Evolutionary conservation across 345 rosid species (phyloP).

Genomic region (Corchorus capsularis): DNA sequence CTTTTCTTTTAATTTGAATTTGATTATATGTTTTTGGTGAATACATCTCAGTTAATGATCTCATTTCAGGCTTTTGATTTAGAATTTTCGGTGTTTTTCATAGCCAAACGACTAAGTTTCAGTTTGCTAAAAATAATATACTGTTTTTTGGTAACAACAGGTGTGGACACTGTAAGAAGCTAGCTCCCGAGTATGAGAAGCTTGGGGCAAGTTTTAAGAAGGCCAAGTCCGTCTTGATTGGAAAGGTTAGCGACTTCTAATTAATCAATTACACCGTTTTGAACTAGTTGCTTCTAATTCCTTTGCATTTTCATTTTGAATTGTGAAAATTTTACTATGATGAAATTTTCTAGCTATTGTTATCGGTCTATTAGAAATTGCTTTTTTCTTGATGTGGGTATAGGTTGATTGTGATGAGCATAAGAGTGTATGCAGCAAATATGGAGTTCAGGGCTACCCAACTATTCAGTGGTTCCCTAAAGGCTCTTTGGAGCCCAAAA

Average conservation of each 20-base stretch:
- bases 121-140: neutral
- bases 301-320: neutral
- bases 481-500: constrained; percentile 91
- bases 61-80: neutral
- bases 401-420: constrained; percentile 99
- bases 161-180: constrained; percentile 99
- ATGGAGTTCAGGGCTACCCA: constrained; percentile 96
- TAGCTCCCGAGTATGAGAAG: constrained; percentile 94
- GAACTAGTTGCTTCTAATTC: neutral
- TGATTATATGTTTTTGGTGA: too few species aligned
- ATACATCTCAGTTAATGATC: neutral
- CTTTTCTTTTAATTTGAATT: neutral
- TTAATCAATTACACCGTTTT: neutral
- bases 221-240: constrained; percentile 83
- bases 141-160: constrained; percentile 33
- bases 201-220: constrained; percentile 91
- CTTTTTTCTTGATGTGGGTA: constrained; percentile 31
- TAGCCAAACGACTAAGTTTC: neutral
- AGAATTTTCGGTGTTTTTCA: neutral
- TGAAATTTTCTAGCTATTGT: neutral
- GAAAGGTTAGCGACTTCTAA: constrained; percentile 58
- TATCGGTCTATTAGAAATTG: neutral
- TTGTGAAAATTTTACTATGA: neutral
- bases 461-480: constrained; percentile 94
- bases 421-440: constrained; percentile 83